These are phyloP conservation scores for Ogataea kodamae DNA, from an alignment of 805 yeast species.

Conservation along the genomic window DNA sequence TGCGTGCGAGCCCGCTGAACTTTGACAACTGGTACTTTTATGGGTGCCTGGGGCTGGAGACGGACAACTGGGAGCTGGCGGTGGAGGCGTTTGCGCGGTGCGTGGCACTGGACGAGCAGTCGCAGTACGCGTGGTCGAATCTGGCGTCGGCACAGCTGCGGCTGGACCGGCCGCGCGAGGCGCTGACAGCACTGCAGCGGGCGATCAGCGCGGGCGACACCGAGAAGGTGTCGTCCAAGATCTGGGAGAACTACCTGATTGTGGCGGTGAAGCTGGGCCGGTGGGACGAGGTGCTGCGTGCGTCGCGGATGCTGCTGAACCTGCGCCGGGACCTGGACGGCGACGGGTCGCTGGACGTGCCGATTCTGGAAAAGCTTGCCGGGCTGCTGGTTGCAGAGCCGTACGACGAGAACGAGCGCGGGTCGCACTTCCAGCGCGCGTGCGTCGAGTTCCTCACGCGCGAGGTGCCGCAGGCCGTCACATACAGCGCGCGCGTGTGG, in stretches of 20 bases:
- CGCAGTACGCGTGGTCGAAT: slow-evolving; percentile 86
- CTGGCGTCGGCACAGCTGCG: slow-evolving; percentile 75
- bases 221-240: slow-evolving; percentile 73
- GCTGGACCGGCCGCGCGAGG: slow-evolving; percentile 64
- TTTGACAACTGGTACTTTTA: slow-evolving; percentile 87
- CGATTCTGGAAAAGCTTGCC: slow-evolving; percentile 69
- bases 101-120: slow-evolving; percentile 77
- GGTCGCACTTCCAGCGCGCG: slow-evolving; percentile 60
- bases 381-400: slow-evolving; percentile 60
- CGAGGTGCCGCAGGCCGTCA: slow-evolving; percentile 63
- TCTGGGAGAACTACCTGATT: slow-evolving; percentile 82
- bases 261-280: slow-evolving; percentile 80
- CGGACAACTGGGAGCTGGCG: slow-evolving; percentile 66
- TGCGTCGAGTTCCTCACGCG: slow-evolving; percentile 72
- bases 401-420: slow-evolving; percentile 31
- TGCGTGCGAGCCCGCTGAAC: slow-evolving; percentile 67
- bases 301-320: slow-evolving; percentile 60
- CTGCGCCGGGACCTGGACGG: slow-evolving; percentile 54
- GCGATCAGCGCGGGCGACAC: slow-evolving; percentile 71
- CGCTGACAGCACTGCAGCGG: slow-evolving; percentile 77
- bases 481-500: slow-evolving; percentile 71
- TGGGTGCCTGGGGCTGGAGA: slow-evolving; percentile 85
- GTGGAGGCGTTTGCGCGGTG: slow-evolving; percentile 92
- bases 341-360: slow-evolving; percentile 67
- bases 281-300: slow-evolving; percentile 84